phyloP scores from a whole-genome alignment of 371 early-diverging fungal species.

The Polyrhizophydium stewartii region DNA sequence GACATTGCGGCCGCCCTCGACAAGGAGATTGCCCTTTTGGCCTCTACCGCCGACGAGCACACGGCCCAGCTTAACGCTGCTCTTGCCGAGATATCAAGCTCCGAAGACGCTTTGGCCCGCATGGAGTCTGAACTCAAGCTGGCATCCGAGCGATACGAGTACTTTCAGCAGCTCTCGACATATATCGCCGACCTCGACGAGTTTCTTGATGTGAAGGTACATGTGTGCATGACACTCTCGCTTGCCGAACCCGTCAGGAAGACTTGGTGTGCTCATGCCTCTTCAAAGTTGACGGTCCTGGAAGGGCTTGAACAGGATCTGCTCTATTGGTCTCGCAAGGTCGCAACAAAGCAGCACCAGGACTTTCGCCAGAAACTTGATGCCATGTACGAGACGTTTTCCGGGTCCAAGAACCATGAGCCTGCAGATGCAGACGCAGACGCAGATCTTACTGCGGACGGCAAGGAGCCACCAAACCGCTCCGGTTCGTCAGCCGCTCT shows the following conservation, averaged over 20 bases:
- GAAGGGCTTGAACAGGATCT: slow-evolving; percentile 53
- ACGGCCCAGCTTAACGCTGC: slow-evolving; percentile 44
- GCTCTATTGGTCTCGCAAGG: slow-evolving; percentile 23
- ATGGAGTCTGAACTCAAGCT: slow-evolving; percentile 43
- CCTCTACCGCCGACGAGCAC: slow-evolving; percentile 37
- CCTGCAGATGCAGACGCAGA: not conserved
- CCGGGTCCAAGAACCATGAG: not conserved
- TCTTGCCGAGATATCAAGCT: slow-evolving; percentile 37
- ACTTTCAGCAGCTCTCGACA: slow-evolving; percentile 59
- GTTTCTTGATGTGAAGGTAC: slow-evolving; percentile 65
- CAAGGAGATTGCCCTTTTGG: slow-evolving; percentile 28
- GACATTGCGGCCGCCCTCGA: slow-evolving; percentile 44
- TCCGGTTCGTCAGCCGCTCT: too few species aligned
- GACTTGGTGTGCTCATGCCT: too few species aligned
- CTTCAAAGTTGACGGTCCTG: slow-evolving; percentile 53
- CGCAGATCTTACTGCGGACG: too few species aligned
- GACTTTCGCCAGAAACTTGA: not conserved
- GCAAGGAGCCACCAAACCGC: too few species aligned
- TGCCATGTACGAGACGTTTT: not conserved
- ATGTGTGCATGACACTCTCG: not conserved
- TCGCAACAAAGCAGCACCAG: not conserved
- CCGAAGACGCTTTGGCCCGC: slow-evolving; percentile 29
- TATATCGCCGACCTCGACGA: slow-evolving; percentile 62
- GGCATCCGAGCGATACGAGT: slow-evolving; percentile 55
- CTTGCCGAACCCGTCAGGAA: not conserved